Percentiles rank a stretch among this genome's conserved stretches.
phyloP scores from a whole-genome alignment of 495 filamentous ascomycete species.

The Astrocystis sublimbata region DNA sequence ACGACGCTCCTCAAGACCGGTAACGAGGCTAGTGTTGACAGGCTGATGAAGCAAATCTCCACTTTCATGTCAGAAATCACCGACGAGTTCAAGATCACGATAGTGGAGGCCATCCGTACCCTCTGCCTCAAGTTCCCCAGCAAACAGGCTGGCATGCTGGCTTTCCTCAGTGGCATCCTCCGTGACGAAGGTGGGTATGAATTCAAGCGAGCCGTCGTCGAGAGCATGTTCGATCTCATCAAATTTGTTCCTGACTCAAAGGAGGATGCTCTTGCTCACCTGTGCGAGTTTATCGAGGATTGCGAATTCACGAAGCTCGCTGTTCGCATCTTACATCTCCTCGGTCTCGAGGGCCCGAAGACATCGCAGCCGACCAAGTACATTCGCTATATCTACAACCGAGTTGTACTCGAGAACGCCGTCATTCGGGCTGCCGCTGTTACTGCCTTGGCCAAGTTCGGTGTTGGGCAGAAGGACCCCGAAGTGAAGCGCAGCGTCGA shows the following conservation, averaged over 20 bases:
- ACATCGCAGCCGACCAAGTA: conserved; percentile 97
- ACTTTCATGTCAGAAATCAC: conserved; percentile 98
- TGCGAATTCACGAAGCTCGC: conserved; percentile 99
- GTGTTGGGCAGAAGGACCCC: conserved; percentile 92
- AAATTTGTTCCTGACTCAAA: conserved; percentile 98
- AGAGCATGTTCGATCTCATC: conserved; percentile 99
- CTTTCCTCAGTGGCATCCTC: conserved; percentile 91
- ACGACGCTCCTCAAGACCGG: conserved; percentile 97
- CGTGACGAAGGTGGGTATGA: conserved; percentile 98
- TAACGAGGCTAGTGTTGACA: conserved; percentile 94
- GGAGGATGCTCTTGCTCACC: conserved; percentile 93
- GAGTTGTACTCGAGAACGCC: conserved; percentile 95
- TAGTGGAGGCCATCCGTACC: conserved; percentile 96
- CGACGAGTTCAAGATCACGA: conserved; percentile 99
- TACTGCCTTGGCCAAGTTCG: conserved; percentile 94
- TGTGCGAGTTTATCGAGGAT: conserved; percentile 99
- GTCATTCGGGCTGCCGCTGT: conserved; percentile 94
- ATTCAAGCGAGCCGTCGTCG: conserved; percentile 95
- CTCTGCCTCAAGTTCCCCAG: conserved; percentile 96
- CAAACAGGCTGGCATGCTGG: conserved; percentile 97
- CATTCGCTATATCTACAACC: conserved; percentile 99
- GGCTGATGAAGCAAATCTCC: conserved; percentile 97
- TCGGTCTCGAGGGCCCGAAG: conserved; percentile 93
- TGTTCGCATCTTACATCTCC: conserved; percentile 88
- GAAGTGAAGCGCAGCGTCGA: conserved; percentile 95